Conservation (phyloP, 2,329 filamentous ascomycete genomes). For the Teratosphaeria epicoccoides region DNA sequence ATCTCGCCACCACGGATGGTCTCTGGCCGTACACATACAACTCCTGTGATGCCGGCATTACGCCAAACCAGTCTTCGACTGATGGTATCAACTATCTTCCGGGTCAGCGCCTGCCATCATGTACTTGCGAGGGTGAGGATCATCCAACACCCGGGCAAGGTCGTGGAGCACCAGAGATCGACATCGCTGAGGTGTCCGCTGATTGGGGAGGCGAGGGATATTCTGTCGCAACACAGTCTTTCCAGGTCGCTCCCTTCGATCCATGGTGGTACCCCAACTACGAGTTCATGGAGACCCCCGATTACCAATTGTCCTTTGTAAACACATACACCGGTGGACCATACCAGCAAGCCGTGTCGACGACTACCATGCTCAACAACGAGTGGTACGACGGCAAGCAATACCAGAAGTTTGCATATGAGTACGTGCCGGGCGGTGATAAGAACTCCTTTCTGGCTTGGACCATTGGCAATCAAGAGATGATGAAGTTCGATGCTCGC, state of each 20-base stretch:
- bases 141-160: constrained; percentile 39
- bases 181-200: constrained; percentile 38
- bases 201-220: constrained; percentile 30
- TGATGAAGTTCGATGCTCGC: constrained; percentile 42
- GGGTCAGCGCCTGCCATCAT: constrained; percentile 36
- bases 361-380: constrained; percentile 44
- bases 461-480: constrained; percentile 42
- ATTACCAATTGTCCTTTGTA: constrained; percentile 37
- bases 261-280: constrained; percentile 43
- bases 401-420: constrained; percentile 47
- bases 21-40: constrained; percentile 47
- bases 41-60: constrained; percentile 40
- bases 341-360: constrained; percentile 47
- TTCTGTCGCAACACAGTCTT: constrained; percentile 39
- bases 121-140: constrained; percentile 36
- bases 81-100: constrained; percentile 35
- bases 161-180: constrained; percentile 40
- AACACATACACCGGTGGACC: constrained; percentile 46
- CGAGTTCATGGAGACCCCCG: constrained; percentile 41
- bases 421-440: constrained; percentile 41
- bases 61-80: constrained; percentile 37
- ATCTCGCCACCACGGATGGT: constrained; percentile 42
- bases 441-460: constrained; percentile 40
- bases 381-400: constrained; percentile 44
- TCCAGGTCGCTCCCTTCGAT: constrained; percentile 41